Percentiles rank a stretch among this genome's conserved stretches.
phyloP scores from a whole-genome alignment of 2,329 filamentous ascomycete species.

The Penicillium psychrosexuale region DNA sequence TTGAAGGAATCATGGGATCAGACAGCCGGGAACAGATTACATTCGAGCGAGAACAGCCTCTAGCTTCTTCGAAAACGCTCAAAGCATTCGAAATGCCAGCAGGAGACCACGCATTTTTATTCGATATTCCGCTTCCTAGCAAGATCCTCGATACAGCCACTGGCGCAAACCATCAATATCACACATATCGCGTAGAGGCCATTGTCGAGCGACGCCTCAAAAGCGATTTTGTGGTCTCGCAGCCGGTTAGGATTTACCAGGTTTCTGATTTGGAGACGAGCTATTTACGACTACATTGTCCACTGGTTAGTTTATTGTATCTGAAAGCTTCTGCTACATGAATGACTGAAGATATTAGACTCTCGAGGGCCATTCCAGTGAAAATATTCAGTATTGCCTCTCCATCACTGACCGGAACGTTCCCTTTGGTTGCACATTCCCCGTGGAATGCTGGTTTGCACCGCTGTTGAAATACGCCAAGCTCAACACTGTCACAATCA shows the following conservation, averaged over 20 bases:
- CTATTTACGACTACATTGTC: background rate
- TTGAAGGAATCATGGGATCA: background rate
- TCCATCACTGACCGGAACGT: constrained; percentile 19
- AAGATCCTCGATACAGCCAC: constrained; percentile 13
- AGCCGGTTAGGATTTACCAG: constrained; percentile 16
- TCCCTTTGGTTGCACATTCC: constrained; percentile 20
- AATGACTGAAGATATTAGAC: constrained; percentile 2
- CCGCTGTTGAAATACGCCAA: constrained; percentile 13
- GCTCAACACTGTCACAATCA: constrained; percentile 7
- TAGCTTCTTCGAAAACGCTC: constrained; percentile 17
- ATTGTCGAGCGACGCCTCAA: constrained; percentile 14
- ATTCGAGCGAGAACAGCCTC: constrained; percentile 9
- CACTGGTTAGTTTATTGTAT: constrained; percentile 1
- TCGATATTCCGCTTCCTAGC: constrained; percentile 14
- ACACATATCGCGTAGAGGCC: constrained; percentile 17
- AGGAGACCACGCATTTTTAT: constrained; percentile 22
- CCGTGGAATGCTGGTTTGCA: constrained; percentile 18
- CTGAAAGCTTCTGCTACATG: rapidly evolving
- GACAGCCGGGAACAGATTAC: constrained; percentile 14
- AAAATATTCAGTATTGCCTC: constrained; percentile 17
- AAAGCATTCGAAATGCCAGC: constrained; percentile 15
- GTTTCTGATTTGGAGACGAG: background rate
- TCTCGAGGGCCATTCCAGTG: constrained; percentile 6
- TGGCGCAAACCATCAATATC: constrained; percentile 13
- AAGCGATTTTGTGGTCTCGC: constrained; percentile 15